Base-by-base conservation (phyloP, 345 rosid genomes). In the Populus ilicifolia region DNA sequence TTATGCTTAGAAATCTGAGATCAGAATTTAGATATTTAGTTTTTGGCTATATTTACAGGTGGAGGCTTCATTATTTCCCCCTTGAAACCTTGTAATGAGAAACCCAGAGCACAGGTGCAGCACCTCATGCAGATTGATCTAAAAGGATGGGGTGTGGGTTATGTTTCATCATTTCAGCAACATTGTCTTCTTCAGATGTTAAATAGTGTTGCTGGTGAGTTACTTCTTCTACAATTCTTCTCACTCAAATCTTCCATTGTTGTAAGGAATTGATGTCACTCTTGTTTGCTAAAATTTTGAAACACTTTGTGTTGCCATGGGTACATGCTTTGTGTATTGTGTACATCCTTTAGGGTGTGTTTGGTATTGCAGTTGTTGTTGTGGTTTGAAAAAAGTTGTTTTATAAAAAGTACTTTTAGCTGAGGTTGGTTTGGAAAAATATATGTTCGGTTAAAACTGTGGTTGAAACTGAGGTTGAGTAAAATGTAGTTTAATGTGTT, bases 181-280 rank as follows among this genome's bases (percentile, higher is more conserved):
- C 93, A 96, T 80, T 94, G 98, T 89, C 98, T 96, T 80, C 96
- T 94, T 83, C 99, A 96, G 85, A 88, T 96, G 95, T 86, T 96
- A 72, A 96, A 96, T 83, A 92, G 94, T 80, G 99, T 96, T 62
- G 93, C 98, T 72, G 99, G 99, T 94, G 76, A 84, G 88, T 79
- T 81, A 71, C 43, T 73, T 56, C 50, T 75, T 78, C 39, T 75
- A 54, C 71, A 65, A 11, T 1, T 23, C 30, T 44, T n/a, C 63
- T 75, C 8, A 29, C 69, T 61, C 50, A 59, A 43, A 70, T 59
- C 61, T 70, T 27, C 27, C 4, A 36, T 11, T 25, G 14, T n/a
- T 61, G 48, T 43, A 21, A 68, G 61, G 27, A 66, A 48, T 71
- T 38, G 46, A 16, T 46, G 54, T 23, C 6, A 13, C 16, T 12